Evolutionary conservation across 805 yeast species (phyloP).

Genomic region (Groenewaldozyma tartarivorans): DNA sequence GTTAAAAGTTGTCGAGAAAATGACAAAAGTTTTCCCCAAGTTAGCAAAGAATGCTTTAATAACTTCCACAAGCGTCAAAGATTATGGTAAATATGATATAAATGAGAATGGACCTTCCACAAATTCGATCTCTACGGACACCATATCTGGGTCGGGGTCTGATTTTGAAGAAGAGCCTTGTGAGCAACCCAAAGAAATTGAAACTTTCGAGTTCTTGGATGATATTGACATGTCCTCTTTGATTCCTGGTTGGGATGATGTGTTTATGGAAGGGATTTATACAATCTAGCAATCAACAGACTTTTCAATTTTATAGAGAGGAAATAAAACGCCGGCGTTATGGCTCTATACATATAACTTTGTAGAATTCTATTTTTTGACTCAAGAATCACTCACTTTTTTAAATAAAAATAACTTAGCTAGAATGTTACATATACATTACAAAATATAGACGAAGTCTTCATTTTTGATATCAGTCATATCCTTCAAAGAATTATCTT

Average conservation of each 20-base stretch:
- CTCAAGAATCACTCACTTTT: too few relatives aligned
- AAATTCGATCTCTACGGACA: not conserved
- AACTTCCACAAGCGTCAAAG: constrained; percentile 2
- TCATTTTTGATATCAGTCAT: too few relatives aligned
- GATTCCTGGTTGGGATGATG: constrained; percentile 7
- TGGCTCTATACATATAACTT: too few relatives aligned
- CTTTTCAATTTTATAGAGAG: too few relatives aligned
- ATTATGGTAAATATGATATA: constrained; percentile 3
- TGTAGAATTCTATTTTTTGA: too few relatives aligned
- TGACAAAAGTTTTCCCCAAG: not conserved
- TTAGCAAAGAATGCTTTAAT: not conserved
- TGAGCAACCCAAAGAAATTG: not conserved
- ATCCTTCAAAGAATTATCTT: too few relatives aligned
- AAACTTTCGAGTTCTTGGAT: constrained; percentile 1
- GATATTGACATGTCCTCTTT: constrained; percentile 2
- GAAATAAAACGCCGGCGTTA: too few relatives aligned
- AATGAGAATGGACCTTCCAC: not conserved
- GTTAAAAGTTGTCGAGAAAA: constrained; percentile 2
- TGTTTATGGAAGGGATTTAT: too few relatives aligned
- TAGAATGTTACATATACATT: too few relatives aligned
- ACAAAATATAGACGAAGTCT: too few relatives aligned
- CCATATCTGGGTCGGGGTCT: not conserved
- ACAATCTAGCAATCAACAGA: too few relatives aligned
- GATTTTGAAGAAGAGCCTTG: not conserved
- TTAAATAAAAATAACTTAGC: too few relatives aligned